A percentile compares a stretch with the other conserved stretches of the same genome.
Conservation (phyloP, 345 rosid genomes). For the Eucalyptus sideroxylon region DNA sequence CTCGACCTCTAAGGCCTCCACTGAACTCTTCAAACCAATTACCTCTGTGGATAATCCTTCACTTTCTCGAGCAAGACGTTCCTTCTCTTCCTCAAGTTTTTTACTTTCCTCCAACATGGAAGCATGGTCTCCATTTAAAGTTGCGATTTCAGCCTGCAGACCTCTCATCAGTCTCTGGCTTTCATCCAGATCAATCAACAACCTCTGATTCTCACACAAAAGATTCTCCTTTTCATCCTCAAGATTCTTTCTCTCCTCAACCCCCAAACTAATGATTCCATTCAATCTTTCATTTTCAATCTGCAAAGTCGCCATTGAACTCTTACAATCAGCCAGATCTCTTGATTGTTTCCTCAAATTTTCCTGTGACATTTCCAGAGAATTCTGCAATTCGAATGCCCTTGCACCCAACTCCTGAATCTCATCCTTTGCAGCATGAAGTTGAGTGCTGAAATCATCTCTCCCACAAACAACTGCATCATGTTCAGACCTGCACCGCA, state of each 20-base stretch:
- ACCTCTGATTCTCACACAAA: slow-evolving; percentile 34
- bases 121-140: slow-evolving; percentile 22
- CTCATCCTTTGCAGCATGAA: slow-evolving; percentile 32
- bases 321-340: slow-evolving; percentile 40
- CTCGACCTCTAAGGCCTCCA: slow-evolving; percentile 37
- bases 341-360: slow-evolving; percentile 16
- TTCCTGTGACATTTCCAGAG: slow-evolving; percentile 35
- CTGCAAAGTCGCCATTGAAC: slow-evolving; percentile 20
- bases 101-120: slow-evolving; percentile 20
- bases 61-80: slow-evolving; percentile 23
- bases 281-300: slow-evolving; percentile 49
- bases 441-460: slow-evolving; percentile 35
- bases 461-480: slow-evolving; percentile 17
- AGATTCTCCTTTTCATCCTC: slow-evolving; percentile 24
- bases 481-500: slow-evolving; percentile 46
- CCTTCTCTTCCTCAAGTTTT: slow-evolving; percentile 43
- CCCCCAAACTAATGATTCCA: slow-evolving; percentile 19
- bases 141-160: slow-evolving; percentile 37
- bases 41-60: slow-evolving; percentile 27
- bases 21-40: slow-evolving; percentile 29
- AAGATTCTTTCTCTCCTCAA: slow-evolving; percentile 35
- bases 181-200: slow-evolving; percentile 41
- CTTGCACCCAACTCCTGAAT: slow-evolving; percentile 39
- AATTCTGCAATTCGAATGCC: slow-evolving; percentile 43
- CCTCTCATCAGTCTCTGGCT: slow-evolving; percentile 35